Evolutionary conservation across 768 basidiomycete species (phyloP), one percentile per base, ranked within the genome.

Genomic region (Boletus vinaceobasis): DNA sequence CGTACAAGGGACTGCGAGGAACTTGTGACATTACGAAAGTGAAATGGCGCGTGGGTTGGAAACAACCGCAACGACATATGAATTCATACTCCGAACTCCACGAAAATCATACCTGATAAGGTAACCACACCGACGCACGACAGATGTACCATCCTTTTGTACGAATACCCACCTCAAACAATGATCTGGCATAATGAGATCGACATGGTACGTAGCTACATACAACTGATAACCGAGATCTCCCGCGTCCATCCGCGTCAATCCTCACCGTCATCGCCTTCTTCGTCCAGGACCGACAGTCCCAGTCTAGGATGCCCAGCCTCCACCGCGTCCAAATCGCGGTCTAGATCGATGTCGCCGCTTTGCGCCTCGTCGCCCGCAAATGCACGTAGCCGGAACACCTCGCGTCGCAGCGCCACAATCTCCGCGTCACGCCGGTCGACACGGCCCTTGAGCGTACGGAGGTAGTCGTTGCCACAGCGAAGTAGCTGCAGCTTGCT

Each of bases 401-500:
- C 79, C 69, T 93, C 92, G 58, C 65, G 69, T 59, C 91, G 77
- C 65, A 96, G 66, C 64, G 62, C 74, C 53, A 67, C 75, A 61
- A 96, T 88, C 73, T 93, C 92, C 43, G 78, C 79, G 64, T 97
- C 92, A 58, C 94, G 73, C 65, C 89, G 78, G 50, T 90, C 87
- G 46, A 95, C 81, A 31, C 89, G 82, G 17, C 75, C 85, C 56
- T 88, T 88, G 63, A 97, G 78, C 57, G 81, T 74, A 60, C 86
- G 78, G 58, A 98, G 87, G 66, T 80, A 95, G 68, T 93, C 89
- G 69, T 98, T 98, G 35, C 90, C 90, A 65, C 91, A 95, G 55
- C 92, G 85, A 52, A 98, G 72, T 36, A 98, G 74, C 71, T 96
- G 94, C 53, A 97, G 75, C 77, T 97, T 98, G 77, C 90, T 93